Conservation (phyloP, 139 green algal genomes). For the Chlamydomonas sp. region DNA sequence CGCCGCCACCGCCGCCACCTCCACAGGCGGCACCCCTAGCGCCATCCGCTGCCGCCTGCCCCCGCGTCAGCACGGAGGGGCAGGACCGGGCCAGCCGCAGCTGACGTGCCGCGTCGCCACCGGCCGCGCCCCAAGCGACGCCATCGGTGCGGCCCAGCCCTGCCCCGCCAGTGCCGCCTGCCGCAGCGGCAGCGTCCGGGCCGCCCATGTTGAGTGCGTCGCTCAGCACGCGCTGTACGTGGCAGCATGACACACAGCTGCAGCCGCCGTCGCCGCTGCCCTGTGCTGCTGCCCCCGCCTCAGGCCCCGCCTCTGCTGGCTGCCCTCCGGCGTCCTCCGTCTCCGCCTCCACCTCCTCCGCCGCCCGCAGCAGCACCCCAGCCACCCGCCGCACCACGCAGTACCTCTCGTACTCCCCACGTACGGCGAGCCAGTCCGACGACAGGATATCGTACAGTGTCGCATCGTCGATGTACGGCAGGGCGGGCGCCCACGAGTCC, state of each 20-base stretch:
- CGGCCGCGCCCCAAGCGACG: neutral
- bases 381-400: constrained; percentile 8
- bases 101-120: neutral
- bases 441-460: constrained; percentile 24
- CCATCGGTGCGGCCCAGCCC: too few species aligned
- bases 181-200: too few species aligned
- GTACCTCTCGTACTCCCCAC: constrained; percentile 25
- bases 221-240: constrained; percentile 11
- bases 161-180: too few species aligned
- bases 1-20: neutral
- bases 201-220: neutral
- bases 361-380: neutral
- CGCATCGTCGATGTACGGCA: constrained; percentile 4
- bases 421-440: constrained; percentile 6
- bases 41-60: too few species aligned
- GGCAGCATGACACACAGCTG: neutral
- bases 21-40: neutral
- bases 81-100: constrained; percentile 1
- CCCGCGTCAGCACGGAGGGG: constrained; percentile 3
- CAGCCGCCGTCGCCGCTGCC: neutral
- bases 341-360: neutral
- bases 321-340: too few species aligned
- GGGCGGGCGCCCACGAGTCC: constrained; percentile 12
- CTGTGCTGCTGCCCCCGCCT: neutral
- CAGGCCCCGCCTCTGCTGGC: neutral